Evolutionary conservation across 106 monocot species (phyloP), one percentile per base, ranked within the genome.

Genomic region (Allium sativum): DNA sequence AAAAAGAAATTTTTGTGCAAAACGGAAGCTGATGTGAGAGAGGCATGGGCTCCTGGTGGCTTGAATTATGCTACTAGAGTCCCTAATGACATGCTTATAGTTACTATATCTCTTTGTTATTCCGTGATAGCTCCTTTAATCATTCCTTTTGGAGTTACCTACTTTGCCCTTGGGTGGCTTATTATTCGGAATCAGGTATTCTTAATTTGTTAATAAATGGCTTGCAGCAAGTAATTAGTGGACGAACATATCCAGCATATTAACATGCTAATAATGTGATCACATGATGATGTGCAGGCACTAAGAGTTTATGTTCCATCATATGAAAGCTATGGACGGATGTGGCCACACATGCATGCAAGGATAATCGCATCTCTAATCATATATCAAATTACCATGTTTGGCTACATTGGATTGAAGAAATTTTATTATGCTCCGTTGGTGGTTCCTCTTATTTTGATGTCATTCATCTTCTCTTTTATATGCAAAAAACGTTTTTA

Each of bases 301-400:
- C 65, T 99, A 40, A 88, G 88, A 70, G 92, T 99, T 14, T 88
- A 85, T 42, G 71, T 92, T 9, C 91, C 98, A 18, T 74, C 72
- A 8, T 88, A 77, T 18, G 98, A 99, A 80, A 92, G 92, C 82
- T 67, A 83, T 59, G 98, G 98, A 0, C 57, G 88, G 41, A 92
- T 99, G 92, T 99, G 98, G 98, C 98, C 98, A 6, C 98, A 99
- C 82, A 92, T 99, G 76, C 85, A 88, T 65, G 68, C 78, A 12
- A 64, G 98, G 42, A 83, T 99, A 15, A 12, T 99, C 1, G 85
- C 88, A 21, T 75, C 92, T 46, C 58, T 92, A 46, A 61, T 99
- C 48, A 72, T 99, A 57, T 99, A 85, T 69, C 98, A 99, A 63
- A 47, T 83, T 56, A 83, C 92, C 19, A 99, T 99, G 98, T 54